These are phyloP conservation scores for Syzygium aqueum DNA, from an alignment of 345 rosid genomes.

Conservation along the genomic window DNA sequence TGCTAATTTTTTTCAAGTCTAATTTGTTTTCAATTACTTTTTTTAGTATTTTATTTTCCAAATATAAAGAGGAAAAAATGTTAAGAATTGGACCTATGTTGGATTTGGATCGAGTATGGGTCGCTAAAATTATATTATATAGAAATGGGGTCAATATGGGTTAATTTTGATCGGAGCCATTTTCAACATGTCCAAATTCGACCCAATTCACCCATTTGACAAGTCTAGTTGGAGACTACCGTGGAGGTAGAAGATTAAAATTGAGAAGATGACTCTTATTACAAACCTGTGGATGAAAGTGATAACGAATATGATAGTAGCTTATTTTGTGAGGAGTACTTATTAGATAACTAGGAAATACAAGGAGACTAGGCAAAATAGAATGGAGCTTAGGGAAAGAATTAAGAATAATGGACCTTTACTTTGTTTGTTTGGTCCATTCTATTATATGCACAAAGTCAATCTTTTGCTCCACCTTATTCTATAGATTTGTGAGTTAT, in stretches of 20 bases:
- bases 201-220: not conserved
- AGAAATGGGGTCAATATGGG: not conserved
- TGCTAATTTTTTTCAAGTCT: not conserved
- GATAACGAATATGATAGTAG: not conserved
- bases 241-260: not conserved
- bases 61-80: not conserved
- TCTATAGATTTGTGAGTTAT: not conserved
- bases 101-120: not conserved
- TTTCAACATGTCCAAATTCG: not conserved
- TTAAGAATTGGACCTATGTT: not conserved
- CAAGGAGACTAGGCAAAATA: not conserved
- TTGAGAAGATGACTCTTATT: not conserved
- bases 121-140: not conserved
- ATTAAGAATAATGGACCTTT: not conserved
- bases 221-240: not conserved
- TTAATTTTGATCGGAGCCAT: not conserved
- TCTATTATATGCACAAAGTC: not conserved
- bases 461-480: not conserved
- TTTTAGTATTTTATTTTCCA: not conserved
- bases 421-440: not conserved
- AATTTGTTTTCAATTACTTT: not conserved
- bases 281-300: not conserved
- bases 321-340: not conserved
- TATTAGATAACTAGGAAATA: not conserved
- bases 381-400: not conserved